Evolutionary conservation across 2,329 filamentous ascomycete genomes (phyloP).

Genomic region (Verticillium longisporum): DNA sequence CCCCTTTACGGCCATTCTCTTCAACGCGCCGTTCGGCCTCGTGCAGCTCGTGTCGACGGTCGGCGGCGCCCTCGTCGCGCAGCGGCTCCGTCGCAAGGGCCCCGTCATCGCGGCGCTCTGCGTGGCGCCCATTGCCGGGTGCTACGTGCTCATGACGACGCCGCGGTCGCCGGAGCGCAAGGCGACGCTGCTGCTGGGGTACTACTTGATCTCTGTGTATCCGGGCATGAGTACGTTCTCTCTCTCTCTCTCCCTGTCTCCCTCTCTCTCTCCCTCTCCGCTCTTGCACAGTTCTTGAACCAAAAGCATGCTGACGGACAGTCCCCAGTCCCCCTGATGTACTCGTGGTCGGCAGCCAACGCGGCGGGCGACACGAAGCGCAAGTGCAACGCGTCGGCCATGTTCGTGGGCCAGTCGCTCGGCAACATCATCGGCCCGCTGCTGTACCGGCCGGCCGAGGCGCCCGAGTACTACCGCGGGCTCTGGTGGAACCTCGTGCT

Average conservation of each 20-base stretch:
- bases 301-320: neutral
- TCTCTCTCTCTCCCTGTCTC: too few relatives aligned
- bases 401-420: conserved; percentile 52
- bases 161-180: conserved; percentile 35
- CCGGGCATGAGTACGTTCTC: conserved; percentile 30
- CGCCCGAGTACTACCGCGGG: conserved; percentile 49
- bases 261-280: neutral
- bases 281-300: neutral
- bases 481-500: conserved; percentile 52
- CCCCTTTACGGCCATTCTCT: conserved; percentile 48
- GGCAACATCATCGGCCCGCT: conserved; percentile 61
- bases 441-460: conserved; percentile 52
- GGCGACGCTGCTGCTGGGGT: conserved; percentile 46
- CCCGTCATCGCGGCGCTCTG: conserved; percentile 46
- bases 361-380: conserved; percentile 62
- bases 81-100: conserved; percentile 46
- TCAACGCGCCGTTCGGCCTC: conserved; percentile 54
- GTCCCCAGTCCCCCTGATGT: conserved; percentile 41
- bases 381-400: conserved; percentile 53
- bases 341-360: conserved; percentile 50
- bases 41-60: conserved; percentile 55
- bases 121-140: conserved; percentile 49
- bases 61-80: conserved; percentile 49
- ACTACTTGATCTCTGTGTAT: conserved; percentile 54
- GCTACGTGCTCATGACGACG: conserved; percentile 44